A percentile compares a stretch with the other conserved stretches of the same genome.
These are phyloP conservation scores for Triangularia verruculosa DNA, from an alignment of 2,329 filamentous ascomycete genomes.

Conservation along the genomic window DNA sequence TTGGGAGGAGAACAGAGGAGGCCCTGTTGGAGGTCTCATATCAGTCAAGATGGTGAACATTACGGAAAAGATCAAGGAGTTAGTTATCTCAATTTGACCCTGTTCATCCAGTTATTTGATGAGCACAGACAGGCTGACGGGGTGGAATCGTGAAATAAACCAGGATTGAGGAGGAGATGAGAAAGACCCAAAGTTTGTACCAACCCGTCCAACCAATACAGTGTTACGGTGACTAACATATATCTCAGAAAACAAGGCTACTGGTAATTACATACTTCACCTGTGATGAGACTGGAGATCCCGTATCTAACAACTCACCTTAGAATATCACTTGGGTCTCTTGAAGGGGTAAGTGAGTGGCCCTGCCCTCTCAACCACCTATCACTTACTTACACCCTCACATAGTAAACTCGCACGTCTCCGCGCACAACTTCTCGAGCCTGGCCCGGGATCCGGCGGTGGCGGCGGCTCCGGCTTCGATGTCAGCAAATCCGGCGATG, in stretches of 20 bases:
- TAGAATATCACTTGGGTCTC: conserved; percentile 97
- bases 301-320: conserved; percentile 9
- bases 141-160: not conserved
- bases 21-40: conserved; percentile 22
- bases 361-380: not conserved
- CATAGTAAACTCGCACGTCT: conserved; percentile 89
- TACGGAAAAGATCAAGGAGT: conserved; percentile 99
- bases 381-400: not conserved
- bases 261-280: conserved; percentile 61
- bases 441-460: conserved; percentile 72
- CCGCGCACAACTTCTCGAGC: conserved; percentile 90
- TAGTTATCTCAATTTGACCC: conserved; percentile 35
- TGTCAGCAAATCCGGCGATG: conserved; percentile 94
- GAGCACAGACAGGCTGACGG: conserved; percentile 13
- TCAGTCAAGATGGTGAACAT: conserved; percentile 87
- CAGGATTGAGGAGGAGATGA: conserved; percentile 99
- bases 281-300: not conserved
- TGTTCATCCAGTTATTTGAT: conserved; percentile 25
- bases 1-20: conserved; percentile 25
- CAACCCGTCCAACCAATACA: not conserved
- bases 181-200: conserved; percentile 87
- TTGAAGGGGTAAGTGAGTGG: conserved; percentile 77
- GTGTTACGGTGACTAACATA: conserved; percentile 25
- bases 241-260: conserved; percentile 89
- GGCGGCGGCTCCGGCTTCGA: conserved; percentile 84